phyloP scores from a whole-genome alignment of 805 yeast species.

The Wickerhamiella brachini region DNA sequence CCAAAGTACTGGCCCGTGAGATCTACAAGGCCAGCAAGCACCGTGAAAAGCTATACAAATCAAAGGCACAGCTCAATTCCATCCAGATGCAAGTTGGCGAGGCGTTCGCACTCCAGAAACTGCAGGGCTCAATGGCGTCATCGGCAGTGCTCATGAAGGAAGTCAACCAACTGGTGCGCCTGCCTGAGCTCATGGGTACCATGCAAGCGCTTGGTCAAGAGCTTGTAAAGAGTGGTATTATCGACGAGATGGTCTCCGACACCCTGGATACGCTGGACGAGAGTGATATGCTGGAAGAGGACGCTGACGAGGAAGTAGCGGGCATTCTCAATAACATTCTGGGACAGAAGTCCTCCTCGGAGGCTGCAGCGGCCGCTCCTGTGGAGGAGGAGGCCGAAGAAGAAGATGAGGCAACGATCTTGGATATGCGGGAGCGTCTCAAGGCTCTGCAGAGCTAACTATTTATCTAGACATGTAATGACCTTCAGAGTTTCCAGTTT shows the following conservation, averaged over 20 bases:
- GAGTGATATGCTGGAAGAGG: constrained; percentile 39
- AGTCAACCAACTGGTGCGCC: constrained; percentile 58
- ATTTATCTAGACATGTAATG: neutral
- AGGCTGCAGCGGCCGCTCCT: constrained; percentile 19
- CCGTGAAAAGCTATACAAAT: constrained; percentile 54
- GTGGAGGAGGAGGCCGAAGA: constrained; percentile 34
- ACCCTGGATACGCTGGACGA: constrained; percentile 59
- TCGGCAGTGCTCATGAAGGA: constrained; percentile 79
- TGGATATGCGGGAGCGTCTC: constrained; percentile 80
- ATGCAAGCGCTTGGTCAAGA: constrained; percentile 82
- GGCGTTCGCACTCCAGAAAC: constrained; percentile 71
- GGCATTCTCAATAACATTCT: constrained; percentile 28
- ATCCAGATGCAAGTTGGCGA: constrained; percentile 83
- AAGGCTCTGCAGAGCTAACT: constrained; percentile 57
- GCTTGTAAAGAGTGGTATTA: constrained; percentile 51
- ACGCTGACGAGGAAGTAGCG: constrained; percentile 27
- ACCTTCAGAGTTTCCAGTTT: too few relatives aligned
- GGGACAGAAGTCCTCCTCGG: constrained; percentile 39
- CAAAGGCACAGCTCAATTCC: constrained; percentile 76
- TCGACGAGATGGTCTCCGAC: constrained; percentile 92
- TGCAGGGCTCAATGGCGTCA: constrained; percentile 67
- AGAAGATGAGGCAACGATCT: constrained; percentile 61
- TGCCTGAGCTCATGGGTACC: constrained; percentile 69
- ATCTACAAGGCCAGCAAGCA: constrained; percentile 60
- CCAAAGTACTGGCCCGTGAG: constrained; percentile 72